These are phyloP conservation scores for Cornus florida DNA, from an alignment of 148 eudicot genomes.

Conservation along the genomic window DNA sequence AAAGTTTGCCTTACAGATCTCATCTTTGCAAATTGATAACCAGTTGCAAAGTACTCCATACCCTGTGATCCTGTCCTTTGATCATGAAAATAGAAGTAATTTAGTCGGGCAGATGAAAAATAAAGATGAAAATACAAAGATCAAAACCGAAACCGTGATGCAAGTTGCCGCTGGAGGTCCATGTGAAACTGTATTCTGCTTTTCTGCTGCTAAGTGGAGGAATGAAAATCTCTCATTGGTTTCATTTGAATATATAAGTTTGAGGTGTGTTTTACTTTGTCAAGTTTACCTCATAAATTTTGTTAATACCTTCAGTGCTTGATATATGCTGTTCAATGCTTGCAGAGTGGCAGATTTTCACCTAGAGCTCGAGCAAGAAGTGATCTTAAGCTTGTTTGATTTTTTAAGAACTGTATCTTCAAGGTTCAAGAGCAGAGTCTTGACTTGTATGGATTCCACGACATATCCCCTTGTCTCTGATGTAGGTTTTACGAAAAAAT, in stretches of 20 bases:
- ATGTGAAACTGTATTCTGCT: slow-evolving; percentile 58
- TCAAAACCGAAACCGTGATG: slow-evolving; percentile 38
- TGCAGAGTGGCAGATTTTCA: slow-evolving; percentile 83
- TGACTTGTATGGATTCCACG: slow-evolving; percentile 31
- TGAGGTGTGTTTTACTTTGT: slow-evolving; percentile 49
- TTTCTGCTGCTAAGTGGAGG: slow-evolving; percentile 86
- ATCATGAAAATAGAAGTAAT: slow-evolving; percentile 49
- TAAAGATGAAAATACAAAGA: slow-evolving; percentile 45
- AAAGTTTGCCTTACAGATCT: slow-evolving; percentile 60
- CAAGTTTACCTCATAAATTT: slow-evolving; percentile 10
- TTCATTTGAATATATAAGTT: slow-evolving; percentile 70
- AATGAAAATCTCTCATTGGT: slow-evolving; percentile 59
- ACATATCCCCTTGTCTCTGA: slow-evolving; percentile 31
- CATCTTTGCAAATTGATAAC: slow-evolving; percentile 86
- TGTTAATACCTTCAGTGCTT: slow-evolving; percentile 4
- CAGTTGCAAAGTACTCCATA: slow-evolving; percentile 75
- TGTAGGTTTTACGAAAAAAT: slow-evolving; percentile 27
- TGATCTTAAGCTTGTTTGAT: slow-evolving; percentile 68
- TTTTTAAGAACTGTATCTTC: slow-evolving; percentile 55
- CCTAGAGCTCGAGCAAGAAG: slow-evolving; percentile 90
- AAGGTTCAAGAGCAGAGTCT: slow-evolving; percentile 41
- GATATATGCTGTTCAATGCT: slow-evolving; percentile 17
- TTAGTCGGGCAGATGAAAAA: slow-evolving; percentile 38
- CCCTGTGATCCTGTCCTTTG: slow-evolving; percentile 83
- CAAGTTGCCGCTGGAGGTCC: slow-evolving; percentile 42